Evolutionary conservation across 2,329 filamentous ascomycete genomes (phyloP), one percentile per base, ranked within the genome.

Genomic region (Microcyclospora tardicrescens): DNA sequence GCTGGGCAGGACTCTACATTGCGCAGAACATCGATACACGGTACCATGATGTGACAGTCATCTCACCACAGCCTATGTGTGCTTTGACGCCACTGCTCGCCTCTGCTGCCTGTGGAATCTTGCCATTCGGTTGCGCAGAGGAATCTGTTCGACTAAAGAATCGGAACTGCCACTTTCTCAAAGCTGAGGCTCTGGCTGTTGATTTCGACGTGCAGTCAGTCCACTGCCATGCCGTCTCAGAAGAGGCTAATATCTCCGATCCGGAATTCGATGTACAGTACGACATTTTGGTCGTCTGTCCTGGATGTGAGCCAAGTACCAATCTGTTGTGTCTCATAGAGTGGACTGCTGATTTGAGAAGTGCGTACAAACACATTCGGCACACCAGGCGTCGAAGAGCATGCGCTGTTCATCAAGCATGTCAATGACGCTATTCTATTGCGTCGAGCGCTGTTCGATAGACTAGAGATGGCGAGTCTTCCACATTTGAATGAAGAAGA

Each of bases 401-500:
- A 94, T 57, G 85, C 86, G 0, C 76, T 80, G 48, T 93, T 94
- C 61, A 69, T 93, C 44, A 83, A 87, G n/a, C 61, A 54, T 2
- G 59, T 54, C 5, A 53, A 55, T 39, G 59, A 63, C 43, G 58
- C 58, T 3, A 45, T 53, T 0, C 34, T 51, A 10, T 51, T 63
- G 27, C 60, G 60, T 36, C 53, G 60, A 24, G 51, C 58, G 13
- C 36, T 63, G 0, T 41, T 60, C 5, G 58, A 62, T 37, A 59
- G 60, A 40, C 49, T 62, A 0, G 61, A 63, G 32, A 58, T 56
- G 13, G 59, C 61, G 3, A 56, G 53, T 0, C 44, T 58, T 2
- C 61, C 60, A 0, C 44, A 44, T n/a, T 34, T 56, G 2, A 45
- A 43, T 1, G 50, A 54, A 1, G 43, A 50, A 12, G 45, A 53